Evolutionary conservation across 768 basidiomycete genomes (phyloP).

Genomic region (Gautieria morchelliformis): DNA sequence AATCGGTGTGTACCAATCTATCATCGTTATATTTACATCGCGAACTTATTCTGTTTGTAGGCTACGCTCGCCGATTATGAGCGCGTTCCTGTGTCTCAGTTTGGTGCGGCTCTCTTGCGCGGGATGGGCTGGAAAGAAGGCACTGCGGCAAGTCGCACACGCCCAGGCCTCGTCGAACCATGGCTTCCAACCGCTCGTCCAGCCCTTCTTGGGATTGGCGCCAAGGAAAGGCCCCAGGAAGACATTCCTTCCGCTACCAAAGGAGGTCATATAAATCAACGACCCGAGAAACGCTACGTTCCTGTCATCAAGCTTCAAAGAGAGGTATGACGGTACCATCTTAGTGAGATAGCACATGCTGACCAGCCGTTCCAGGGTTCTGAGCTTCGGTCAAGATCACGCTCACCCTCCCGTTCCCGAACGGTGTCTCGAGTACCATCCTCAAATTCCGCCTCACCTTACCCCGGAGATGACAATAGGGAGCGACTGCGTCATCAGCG

Average conservation of each 20-base stretch:
- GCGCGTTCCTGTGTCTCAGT: conserved; percentile 84
- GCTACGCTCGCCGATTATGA: conserved; percentile 81
- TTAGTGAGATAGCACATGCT: neutral
- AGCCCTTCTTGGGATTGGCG: conserved; percentile 85
- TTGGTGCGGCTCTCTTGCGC: conserved; percentile 84
- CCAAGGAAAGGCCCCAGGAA: conserved; percentile 68
- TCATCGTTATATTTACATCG: neutral
- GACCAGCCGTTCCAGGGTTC: conserved; percentile 13
- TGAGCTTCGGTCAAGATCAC: conserved; percentile 24
- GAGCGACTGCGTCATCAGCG: conserved; percentile 18
- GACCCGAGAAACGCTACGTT: conserved; percentile 69
- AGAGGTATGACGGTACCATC: conserved; percentile 19
- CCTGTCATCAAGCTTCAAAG: conserved; percentile 71
- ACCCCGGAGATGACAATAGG: conserved; percentile 14
- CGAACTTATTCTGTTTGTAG: neutral
- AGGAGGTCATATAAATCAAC: conserved; percentile 25
- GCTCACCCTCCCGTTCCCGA: conserved; percentile 36
- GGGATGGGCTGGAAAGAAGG: conserved; percentile 98
- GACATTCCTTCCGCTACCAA: conserved; percentile 16
- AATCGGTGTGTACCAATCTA: conserved; percentile 21
- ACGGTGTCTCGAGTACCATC: conserved; percentile 43
- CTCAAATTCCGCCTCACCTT: conserved; percentile 11
- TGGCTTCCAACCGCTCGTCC: conserved; percentile 79
- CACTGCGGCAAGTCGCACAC: conserved; percentile 54
- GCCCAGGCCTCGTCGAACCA: conserved; percentile 58